Base-by-base conservation (phyloP, 73 alveolate species). In the Paramecium octaurelia region DNA sequence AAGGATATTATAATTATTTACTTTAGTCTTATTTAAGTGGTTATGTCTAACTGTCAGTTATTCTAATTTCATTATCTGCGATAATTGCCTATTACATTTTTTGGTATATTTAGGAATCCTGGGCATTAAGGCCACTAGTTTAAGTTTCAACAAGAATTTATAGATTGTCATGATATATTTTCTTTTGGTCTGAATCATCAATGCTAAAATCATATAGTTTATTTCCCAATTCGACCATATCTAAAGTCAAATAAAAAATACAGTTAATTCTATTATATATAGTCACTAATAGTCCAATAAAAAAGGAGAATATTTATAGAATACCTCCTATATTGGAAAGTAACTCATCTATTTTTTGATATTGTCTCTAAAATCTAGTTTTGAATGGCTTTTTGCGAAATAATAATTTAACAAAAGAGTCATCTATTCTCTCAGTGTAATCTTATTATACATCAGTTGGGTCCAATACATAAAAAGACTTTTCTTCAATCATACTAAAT, bases 201-300 rank as follows among this genome's bases (percentile, higher is more conserved):
- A 14, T 21, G 8, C 60, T 42, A 38, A 75, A 75, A 35, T 75
- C 88, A 75, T 35, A 75, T 42, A 75, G 2, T 75, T 42, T 75
- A 36, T 75, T 75, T 35, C 58, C 58, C 36, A 75, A 75, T 24
- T 75, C 88, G 1, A 75, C 88, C 68, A 75, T 35, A 75, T 75
- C 88, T 75, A 34, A 1, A 36, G 3, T 8, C 4, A 42, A 75
- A 27, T 42, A 75, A 29, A 27, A 34, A 75, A 16, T 35, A 75
- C 88, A 38, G 18, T 38, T 75, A 0, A 75, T 75, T 34, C 84
- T 46, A 64, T 64, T 64, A 18, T 64, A 64, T 11, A 64, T 64
- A 31, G 84, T 27, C 12, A 64, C 24, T 4, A 64, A 27, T 27
- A 64, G n/a, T 64, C 84, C 84, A 64, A 64, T 64, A 64, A 64